phyloP scores from a whole-genome alignment of 2,329 filamentous ascomycete species.

The Fusarium staphyleae region DNA sequence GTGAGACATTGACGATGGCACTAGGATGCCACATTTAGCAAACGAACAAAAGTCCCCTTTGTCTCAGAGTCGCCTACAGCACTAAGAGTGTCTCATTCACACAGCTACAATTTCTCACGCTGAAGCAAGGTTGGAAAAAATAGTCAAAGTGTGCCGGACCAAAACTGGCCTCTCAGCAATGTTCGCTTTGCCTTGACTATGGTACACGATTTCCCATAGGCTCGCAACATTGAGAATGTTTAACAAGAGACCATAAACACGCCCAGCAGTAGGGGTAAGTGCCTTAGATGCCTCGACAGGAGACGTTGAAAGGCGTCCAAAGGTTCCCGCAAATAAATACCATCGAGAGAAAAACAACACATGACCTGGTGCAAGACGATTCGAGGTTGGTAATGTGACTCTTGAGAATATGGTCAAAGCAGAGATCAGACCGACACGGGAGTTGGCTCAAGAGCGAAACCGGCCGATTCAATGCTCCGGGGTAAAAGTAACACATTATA shows the following conservation, averaged over 20 bases:
- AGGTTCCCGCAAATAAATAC: slow-evolving; percentile 16
- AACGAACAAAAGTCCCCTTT: slow-evolving; percentile 1
- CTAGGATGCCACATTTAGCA: not conserved
- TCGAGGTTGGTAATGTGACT: slow-evolving; percentile 38
- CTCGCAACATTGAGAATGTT: slow-evolving; percentile 38
- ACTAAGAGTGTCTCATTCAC: not conserved
- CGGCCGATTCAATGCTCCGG: slow-evolving; percentile 38
- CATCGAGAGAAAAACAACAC: slow-evolving; percentile 32
- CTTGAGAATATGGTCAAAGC: slow-evolving; percentile 19
- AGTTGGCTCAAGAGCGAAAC: slow-evolving; percentile 37
- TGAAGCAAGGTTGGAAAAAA: not conserved
- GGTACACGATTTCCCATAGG: slow-evolving; percentile 34
- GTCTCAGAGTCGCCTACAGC: slow-evolving; percentile 6
- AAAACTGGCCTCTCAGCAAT: slow-evolving; percentile 52
- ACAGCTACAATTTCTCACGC: not conserved
- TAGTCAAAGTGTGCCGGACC: slow-evolving; percentile 41
- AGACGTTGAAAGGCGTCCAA: slow-evolving; percentile 6
- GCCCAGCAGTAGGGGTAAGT: slow-evolving; percentile 36
- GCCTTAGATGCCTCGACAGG: not conserved
- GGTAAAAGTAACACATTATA: slow-evolving; percentile 44
- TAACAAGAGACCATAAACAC: slow-evolving; percentile 51
- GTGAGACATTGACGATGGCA: not conserved
- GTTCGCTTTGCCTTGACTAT: slow-evolving; percentile 43
- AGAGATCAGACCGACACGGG: slow-evolving; percentile 34
- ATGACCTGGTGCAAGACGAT: slow-evolving; percentile 4